These are phyloP conservation scores for Cucumis melo DNA, from an alignment of 306 rosid species.

Conservation along the genomic window DNA sequence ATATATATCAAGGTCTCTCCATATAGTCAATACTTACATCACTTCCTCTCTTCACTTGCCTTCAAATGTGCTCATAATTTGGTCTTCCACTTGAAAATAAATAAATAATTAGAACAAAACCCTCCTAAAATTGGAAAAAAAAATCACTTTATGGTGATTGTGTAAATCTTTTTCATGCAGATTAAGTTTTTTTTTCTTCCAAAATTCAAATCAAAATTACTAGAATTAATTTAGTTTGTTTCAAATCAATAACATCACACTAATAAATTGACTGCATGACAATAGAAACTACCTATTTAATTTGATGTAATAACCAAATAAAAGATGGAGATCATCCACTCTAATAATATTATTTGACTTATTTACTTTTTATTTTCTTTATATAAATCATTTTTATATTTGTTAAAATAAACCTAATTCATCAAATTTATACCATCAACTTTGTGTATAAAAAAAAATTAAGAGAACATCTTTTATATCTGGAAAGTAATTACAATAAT, in stretches of 20 bases:
- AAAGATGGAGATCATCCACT: background rate
- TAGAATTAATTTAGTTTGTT: background rate
- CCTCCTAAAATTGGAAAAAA: background rate
- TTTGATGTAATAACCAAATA: background rate
- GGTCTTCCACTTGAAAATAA: background rate
- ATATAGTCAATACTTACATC: background rate
- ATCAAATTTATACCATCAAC: no score
- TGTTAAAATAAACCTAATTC: no score
- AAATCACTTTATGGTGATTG: background rate
- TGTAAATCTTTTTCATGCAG: background rate
- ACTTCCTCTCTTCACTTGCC: background rate
- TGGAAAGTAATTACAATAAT: no score
- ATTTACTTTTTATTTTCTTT: no score
- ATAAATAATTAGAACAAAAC: background rate
- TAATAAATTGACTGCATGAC: background rate
- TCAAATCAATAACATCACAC: background rate
- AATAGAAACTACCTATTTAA: background rate
- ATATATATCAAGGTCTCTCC: no score
- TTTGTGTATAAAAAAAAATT: no score
- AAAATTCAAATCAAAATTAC: background rate
- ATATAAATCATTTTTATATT: no score
- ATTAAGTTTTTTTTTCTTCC: background rate
- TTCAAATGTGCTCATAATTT: conserved; percentile 3
- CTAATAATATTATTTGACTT: no score
- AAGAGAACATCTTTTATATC: no score